Conservation (phyloP, 1,284 basidiomycete genomes). For the Fomitopsis schrenkii region DNA sequence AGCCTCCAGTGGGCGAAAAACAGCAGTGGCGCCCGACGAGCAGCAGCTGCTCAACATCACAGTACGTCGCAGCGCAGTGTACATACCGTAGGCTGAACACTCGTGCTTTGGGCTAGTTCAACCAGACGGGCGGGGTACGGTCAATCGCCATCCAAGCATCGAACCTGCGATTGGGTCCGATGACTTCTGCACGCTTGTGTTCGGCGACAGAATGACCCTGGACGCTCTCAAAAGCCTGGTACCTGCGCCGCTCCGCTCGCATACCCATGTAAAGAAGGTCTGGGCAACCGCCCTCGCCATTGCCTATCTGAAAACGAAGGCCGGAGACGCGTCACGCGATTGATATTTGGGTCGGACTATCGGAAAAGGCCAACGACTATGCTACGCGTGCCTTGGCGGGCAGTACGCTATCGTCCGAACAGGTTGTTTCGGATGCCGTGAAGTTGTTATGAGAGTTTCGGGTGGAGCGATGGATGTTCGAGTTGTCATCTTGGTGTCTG, state of each 20-base stretch:
- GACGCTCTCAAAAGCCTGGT: too few relatives aligned
- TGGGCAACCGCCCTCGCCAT: constrained; percentile 41
- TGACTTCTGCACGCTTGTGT: constrained; percentile 43
- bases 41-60: constrained; percentile 70
- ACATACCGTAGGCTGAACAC: background rate
- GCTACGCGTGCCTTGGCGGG: constrained; percentile 4
- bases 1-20: constrained; percentile 44
- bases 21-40: constrained; percentile 54
- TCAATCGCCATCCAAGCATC: constrained; percentile 61
- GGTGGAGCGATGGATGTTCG: too few relatives aligned
- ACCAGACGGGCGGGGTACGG: constrained; percentile 73
- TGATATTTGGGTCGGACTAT: constrained; percentile 33
- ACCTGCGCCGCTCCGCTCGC: too few relatives aligned
- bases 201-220: constrained; percentile 40
- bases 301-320: constrained; percentile 33
- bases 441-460: too few relatives aligned
- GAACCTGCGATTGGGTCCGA: constrained; percentile 18
- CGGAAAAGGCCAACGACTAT: constrained; percentile 34
- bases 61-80: constrained; percentile 28
- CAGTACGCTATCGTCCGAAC: background rate
- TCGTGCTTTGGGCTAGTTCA: constrained; percentile 54
- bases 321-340: constrained; percentile 27
- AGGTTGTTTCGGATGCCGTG: background rate
- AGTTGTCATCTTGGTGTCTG: too few relatives aligned
- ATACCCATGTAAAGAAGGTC: constrained; percentile 5